Evolutionary conservation across 495 filamentous ascomycete genomes (phyloP), one percentile per base, ranked within the genome.

Genomic region (Cercophora scortea): DNA sequence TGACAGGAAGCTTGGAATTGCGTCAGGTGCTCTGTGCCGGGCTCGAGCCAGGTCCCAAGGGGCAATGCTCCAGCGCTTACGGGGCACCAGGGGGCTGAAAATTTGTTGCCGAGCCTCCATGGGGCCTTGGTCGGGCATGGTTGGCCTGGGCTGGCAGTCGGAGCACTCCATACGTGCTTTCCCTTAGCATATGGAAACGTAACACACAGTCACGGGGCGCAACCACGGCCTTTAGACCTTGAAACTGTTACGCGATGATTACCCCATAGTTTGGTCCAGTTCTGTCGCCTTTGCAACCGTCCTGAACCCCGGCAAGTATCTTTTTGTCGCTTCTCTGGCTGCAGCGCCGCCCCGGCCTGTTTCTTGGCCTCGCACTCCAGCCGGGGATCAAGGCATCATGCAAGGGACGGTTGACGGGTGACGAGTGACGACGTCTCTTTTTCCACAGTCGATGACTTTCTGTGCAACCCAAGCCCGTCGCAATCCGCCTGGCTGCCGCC

Each of bases 171-270:
- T 56, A 49, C 34, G 18, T 66, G 52, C 60, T 51, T 61, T 58
- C 53, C 35, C 19, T 69, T 69, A 67, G 57, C 61, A 60, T 54
- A 69, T 67, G 50, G 54, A 69, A 66, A 68, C 63, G 56, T 57
- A 54, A 51, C 32, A 53, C 55, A 48, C 47, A 59, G 65, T 68
- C 65, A 68, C 65, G 63, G 42, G 65, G 61, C 18, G 19, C 55
- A 32, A 42, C 25, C 25, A 25, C 25, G 25, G 25, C 25, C 25
- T 25, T 25, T 33, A 42, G 19, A 47, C 52, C 40, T 42, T 55
- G 53, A 57, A 7, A 13, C 50, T 57, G 38, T 68, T 68, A 68
- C 65, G 65, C 55, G 53, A 68, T 61, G 15, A 59, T 62, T 64
- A 64, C 59, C 57, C 56, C 59, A 62, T 64, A 45, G 54, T 46